Conservation (phyloP, 345 rosid genomes). For the Anacardium occidentale region DNA sequence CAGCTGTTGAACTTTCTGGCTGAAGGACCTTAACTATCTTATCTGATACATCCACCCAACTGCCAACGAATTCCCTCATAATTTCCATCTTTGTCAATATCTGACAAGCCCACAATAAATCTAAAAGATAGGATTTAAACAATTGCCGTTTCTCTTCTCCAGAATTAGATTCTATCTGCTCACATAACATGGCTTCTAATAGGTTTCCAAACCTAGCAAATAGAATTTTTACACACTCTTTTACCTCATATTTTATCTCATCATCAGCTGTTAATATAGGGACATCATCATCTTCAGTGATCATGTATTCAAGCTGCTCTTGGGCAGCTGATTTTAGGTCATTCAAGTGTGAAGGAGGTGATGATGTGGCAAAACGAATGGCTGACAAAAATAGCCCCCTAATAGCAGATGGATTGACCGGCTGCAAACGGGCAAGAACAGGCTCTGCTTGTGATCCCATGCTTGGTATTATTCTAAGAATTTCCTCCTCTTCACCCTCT, state of each 20-base stretch:
- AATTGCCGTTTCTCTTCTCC: slow-evolving; percentile 31
- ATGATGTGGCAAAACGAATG: slow-evolving; percentile 68
- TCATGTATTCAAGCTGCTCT: slow-evolving; percentile 90
- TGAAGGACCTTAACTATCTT: slow-evolving; percentile 49
- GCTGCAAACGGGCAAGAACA: slow-evolving; percentile 78
- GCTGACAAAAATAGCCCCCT: slow-evolving; percentile 55
- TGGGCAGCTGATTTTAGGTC: slow-evolving; percentile 69
- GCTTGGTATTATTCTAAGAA: slow-evolving; percentile 57
- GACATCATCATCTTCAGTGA: slow-evolving; percentile 86
- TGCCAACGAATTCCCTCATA: slow-evolving; percentile 63
- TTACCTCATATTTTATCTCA: slow-evolving; percentile 59
- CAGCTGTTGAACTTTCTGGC: slow-evolving; percentile 31
- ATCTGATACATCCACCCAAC: slow-evolving; percentile 78
- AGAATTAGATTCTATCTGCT: slow-evolving; percentile 28
- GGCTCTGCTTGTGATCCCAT: slow-evolving; percentile 66
- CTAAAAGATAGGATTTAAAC: slow-evolving; percentile 54
- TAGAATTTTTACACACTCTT: slow-evolving; percentile 52
- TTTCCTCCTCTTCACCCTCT: slow-evolving; percentile 89
- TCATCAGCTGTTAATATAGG: slow-evolving; percentile 60
- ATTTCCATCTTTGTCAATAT: slow-evolving; percentile 68
- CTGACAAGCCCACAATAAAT: slow-evolving; percentile 73
- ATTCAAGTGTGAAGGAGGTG: slow-evolving; percentile 45
- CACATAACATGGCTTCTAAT: slow-evolving; percentile 41
- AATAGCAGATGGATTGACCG: slow-evolving; percentile 58
- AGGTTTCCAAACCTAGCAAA: slow-evolving; percentile 48